Base-by-base conservation (phyloP, 2,329 filamentous ascomycete genomes). In the Elsinoe necatrix region DNA sequence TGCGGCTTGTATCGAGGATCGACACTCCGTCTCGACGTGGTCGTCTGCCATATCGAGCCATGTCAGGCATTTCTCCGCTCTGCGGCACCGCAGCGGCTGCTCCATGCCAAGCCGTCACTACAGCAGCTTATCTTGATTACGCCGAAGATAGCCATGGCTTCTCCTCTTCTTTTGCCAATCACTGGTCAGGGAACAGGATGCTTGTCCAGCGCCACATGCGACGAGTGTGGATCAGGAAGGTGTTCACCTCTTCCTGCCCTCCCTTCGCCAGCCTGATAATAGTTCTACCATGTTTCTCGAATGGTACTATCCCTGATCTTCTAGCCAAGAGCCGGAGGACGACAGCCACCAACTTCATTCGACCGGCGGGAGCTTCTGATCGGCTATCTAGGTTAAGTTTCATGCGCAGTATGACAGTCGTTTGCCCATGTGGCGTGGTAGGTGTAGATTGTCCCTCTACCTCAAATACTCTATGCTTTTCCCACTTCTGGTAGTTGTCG, bases 281-380 rank as follows among this genome's bases (percentile, higher is more conserved):
- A 7, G 21, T 23, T 23, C 41, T 45, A 45, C 41, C 41, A 45
- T 23, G 9, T 23, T 45, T 45, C 41, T 25, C 23, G 41, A 21
- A 21, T n/a, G 20, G 41, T 45, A 45, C 41, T 45, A 20, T 18
- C 41, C 41, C 20, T 37, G 20, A 12, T 18, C 41, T 45, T 9
- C 41, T 9, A 7, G 20, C 41, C 41, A 9, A 25, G 23, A 20
- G 41, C 58, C 67, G 67, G 34, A 61, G 65, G 9, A 66, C 67
- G 52, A 67, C 66, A 23, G 66, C 66, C 9, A 67, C 67, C 60
- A 67, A 68, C 48, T 67, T 66, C 48, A 66, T 64, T 1, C 65
- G 41, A 45, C 20, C 12, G 21, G 8, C 21, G 41, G 6, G n/a
- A 21, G 23, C n/a, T 25, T 25, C 20, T 45, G 41, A 45, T 45